Base-by-base conservation (phyloP, 129 eudicot species). In the Lactuca sativa region DNA sequence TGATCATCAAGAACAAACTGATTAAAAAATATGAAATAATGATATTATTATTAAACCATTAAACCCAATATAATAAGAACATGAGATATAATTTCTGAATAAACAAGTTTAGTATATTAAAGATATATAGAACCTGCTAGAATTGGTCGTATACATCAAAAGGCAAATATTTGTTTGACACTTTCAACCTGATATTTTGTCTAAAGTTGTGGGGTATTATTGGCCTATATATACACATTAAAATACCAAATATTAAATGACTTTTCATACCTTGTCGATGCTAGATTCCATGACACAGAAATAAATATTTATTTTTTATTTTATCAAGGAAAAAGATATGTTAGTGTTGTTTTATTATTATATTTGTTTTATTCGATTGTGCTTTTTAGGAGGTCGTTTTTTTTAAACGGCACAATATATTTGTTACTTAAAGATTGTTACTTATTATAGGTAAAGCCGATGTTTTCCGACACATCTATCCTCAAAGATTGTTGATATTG, bases 171-270 rank as follows among this genome's bases (percentile, higher is more conserved):
- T 53, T 34, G 62, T 53, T 67, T 53, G 62, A 53, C 34, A 18
- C 33, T 53, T 36, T 67, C 72, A 67, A 67, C 60, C 9, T 15
- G 10, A 51, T 30, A 21, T 67, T 43, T 51, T 67, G 16, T 15
- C 36, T 43, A 15, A 10, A 53, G 11, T 0, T 67, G 36, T 54
- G 34, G 48, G 61, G 66, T 36, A 60, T 34, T 34, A 60, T 53
- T 53, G 62, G 72, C 72, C 72, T 67, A 32, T 34, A 60, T 67
- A 32, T 34, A 60, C 44, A 34, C 59, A 67, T 52, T n/a, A 52
- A 32, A 52, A 67, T 66, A 66, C 5, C 41, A 67, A 31, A 47
- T 33, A 66, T 4, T 9, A 30, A 65, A 66, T 14, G 32, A 9
- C 32, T 53, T 66, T 32, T 51, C 25, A n/a, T 66, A 8, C 10